Evolutionary conservation across 2,329 filamentous ascomycete species (phyloP), one percentile per base, ranked within the genome.

Genomic region (Colletotrichum tofieldiae): DNA sequence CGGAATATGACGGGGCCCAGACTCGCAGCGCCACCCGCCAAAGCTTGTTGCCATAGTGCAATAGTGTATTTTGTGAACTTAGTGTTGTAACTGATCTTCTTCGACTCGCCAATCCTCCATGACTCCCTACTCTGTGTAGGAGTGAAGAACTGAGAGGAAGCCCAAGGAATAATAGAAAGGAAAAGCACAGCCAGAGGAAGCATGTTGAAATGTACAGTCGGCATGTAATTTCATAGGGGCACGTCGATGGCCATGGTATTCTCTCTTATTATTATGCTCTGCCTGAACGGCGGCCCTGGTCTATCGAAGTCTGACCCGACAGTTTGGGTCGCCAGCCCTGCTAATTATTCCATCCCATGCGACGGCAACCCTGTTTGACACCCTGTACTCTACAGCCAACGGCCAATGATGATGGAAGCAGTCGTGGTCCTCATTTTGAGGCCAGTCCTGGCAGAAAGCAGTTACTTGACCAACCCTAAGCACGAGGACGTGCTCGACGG

Each of bases 61-160:
- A 79, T 77, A 18, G 73, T 74, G 70, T 79, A 79, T 37, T 73
- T 71, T 8, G 52, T 69, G 52, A 75, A 75, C 2, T 59, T 71
- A 1, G 75, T 78, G 18, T 75, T 76, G 60, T 75, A 78, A 32
- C 73, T 66, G 60, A 79, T 74, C 4, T 67, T 76, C 49, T 77
- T 60, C 37, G 65, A 69, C 29, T 74, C 52, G 20, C 68, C 68
- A 7, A 67, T 62, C n/a, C 64, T 62, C 64, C 68, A 71, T 11
- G 41, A 18, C 35, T 71, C 68, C 29, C 56, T 56, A 5, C 14
- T 56, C 23, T 61, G 55, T 7, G 23, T 37, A 4, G 68, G 68
- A 29, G 32, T 56, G 56, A 67, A 65, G 63, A 71, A 67, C 32
- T 67, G 63, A 11, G 56, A 41, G 4, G 23, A 29, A 16, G 49